Conservation (phyloP, 2,329 filamentous ascomycete species). For the Xylaria sp. region DNA sequence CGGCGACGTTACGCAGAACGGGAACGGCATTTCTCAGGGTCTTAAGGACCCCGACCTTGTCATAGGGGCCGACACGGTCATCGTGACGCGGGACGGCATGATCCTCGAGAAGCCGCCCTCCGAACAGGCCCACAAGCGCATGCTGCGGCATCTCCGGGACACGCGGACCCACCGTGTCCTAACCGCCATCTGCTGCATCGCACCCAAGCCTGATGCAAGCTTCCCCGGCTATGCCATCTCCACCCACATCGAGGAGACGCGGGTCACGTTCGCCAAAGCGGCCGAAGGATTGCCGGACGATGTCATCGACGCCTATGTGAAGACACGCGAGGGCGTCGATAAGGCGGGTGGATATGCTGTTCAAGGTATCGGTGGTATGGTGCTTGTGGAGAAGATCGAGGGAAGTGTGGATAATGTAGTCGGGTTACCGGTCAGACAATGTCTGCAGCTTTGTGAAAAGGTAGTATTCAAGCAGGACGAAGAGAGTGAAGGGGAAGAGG, state of each 20-base stretch:
- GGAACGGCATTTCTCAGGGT: not conserved
- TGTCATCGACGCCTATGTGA: constrained; percentile 80
- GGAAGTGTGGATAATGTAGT: constrained; percentile 95
- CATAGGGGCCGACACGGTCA: constrained; percentile 89
- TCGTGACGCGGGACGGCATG: constrained; percentile 77
- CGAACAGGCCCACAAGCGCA: constrained; percentile 82
- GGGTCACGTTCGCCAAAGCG: constrained; percentile 82
- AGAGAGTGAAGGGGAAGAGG: constrained; percentile 49
- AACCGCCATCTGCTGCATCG: constrained; percentile 85
- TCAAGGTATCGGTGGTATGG: constrained; percentile 85
- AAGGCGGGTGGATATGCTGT: constrained; percentile 97
- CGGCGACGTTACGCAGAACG: constrained; percentile 41
- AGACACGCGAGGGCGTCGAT: constrained; percentile 89
- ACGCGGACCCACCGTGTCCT: constrained; percentile 81
- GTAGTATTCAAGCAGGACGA: constrained; percentile 81
- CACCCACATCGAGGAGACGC: constrained; percentile 87
- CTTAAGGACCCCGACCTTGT: constrained; percentile 79
- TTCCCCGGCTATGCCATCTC: constrained; percentile 88
- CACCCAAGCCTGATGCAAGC: constrained; percentile 80
- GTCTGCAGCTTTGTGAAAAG: constrained; percentile 85
- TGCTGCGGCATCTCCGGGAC: constrained; percentile 85
- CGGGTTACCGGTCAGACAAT: constrained; percentile 82
- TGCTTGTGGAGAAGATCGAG: constrained; percentile 89
- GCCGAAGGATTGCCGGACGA: constrained; percentile 74
- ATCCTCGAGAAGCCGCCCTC: constrained; percentile 92